phyloP scores from a whole-genome alignment of 495 filamentous ascomycete genomes.

The Penicillium lagena region DNA sequence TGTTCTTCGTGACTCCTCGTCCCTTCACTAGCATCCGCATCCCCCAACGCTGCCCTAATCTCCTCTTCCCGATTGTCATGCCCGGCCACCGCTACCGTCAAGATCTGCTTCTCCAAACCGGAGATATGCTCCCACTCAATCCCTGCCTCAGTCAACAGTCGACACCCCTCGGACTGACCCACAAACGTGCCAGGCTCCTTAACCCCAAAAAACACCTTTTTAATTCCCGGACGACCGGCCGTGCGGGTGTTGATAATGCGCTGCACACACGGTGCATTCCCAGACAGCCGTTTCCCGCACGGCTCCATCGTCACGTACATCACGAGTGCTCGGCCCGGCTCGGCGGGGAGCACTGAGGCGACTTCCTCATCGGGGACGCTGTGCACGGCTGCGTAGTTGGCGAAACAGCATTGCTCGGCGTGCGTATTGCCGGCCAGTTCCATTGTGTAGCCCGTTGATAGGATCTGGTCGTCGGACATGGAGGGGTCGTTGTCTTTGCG shows the following conservation, averaged over 20 bases:
- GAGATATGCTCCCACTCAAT: slow-evolving; percentile 63
- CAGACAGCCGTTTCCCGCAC: slow-evolving; percentile 73
- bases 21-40: slow-evolving; percentile 29
- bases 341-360: slow-evolving; percentile 44
- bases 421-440: slow-evolving; percentile 92
- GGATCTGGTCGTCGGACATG: slow-evolving; percentile 47
- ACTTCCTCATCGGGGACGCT: slow-evolving; percentile 50
- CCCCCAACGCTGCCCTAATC: slow-evolving; percentile 22
- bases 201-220: slow-evolving; percentile 80
- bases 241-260: slow-evolving; percentile 58
- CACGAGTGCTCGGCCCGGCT: slow-evolving; percentile 37
- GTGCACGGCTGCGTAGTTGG: slow-evolving; percentile 58
- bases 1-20: slow-evolving; percentile 23
- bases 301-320: slow-evolving; percentile 96
- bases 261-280: slow-evolving; percentile 77
- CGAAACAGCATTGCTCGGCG: slow-evolving; percentile 85
- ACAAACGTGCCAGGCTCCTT: slow-evolving; percentile 88
- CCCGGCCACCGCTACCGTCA: slow-evolving; percentile 73
- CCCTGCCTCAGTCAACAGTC: slow-evolving; percentile 64
- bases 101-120: slow-evolving; percentile 76
- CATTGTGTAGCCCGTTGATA: slow-evolving; percentile 84
- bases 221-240: slow-evolving; percentile 45
- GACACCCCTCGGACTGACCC: slow-evolving; percentile 66
- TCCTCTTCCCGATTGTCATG: slow-evolving; percentile 48
- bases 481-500: slow-evolving; percentile 25